Percentiles rank a stretch among this genome's conserved stretches.
phyloP scores from a whole-genome alignment of 1,284 basidiomycete species.

The Leccinum angustisporum region DNA sequence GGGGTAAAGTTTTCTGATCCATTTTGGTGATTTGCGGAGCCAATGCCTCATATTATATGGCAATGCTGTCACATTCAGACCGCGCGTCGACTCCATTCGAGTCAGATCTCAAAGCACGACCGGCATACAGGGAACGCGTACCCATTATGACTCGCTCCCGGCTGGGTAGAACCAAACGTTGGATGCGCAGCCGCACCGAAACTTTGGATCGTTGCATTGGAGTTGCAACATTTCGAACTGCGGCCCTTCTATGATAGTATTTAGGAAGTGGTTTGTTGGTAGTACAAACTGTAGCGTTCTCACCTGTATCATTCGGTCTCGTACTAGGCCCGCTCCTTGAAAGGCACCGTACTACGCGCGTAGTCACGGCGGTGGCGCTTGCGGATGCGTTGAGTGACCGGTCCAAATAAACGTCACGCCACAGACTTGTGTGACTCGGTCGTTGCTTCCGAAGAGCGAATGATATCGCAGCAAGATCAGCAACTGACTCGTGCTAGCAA shows the following conservation, averaged over 20 bases:
- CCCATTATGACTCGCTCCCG: background rate
- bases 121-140: background rate
- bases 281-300: background rate
- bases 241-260: background rate
- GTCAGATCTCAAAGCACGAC: conserved; percentile 1
- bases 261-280: background rate
- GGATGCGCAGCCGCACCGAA: background rate
- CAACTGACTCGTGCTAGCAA: background rate
- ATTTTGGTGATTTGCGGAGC: conserved; percentile 8
- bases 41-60: background rate
- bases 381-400: background rate
- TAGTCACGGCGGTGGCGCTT: background rate
- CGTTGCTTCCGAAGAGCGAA: background rate
- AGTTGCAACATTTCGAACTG: background rate
- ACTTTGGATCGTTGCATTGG: background rate
- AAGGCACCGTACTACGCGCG: background rate
- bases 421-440: background rate
- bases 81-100: background rate
- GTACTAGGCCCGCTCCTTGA: background rate
- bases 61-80: background rate
- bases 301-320: background rate
- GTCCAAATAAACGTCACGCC: background rate
- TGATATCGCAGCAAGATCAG: background rate
- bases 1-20: conserved; percentile 15
- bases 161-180: background rate